These are phyloP conservation scores for Spirogloea muscicola DNA, from an alignment of 139 green algal species.

Conservation along the genomic window DNA sequence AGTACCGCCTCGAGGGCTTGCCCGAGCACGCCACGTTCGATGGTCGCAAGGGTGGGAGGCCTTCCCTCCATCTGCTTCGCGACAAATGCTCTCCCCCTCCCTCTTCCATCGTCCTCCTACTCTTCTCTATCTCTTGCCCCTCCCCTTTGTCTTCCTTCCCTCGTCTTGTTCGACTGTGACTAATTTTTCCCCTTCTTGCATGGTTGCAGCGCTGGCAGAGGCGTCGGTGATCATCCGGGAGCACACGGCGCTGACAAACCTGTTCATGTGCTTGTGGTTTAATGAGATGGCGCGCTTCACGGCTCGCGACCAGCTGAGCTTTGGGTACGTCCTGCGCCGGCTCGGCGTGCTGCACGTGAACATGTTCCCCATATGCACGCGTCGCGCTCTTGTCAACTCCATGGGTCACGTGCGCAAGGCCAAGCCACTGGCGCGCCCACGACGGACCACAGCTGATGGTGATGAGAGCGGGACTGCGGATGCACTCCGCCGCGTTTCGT, in stretches of 20 bases:
- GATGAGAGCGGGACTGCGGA: too few relatives aligned
- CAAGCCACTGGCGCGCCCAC: too few relatives aligned
- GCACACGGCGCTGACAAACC: constrained; percentile 41
- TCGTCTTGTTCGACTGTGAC: too few relatives aligned
- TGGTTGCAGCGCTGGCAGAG: constrained; percentile 34
- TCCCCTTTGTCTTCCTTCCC: too few relatives aligned
- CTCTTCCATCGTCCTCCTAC: too few relatives aligned
- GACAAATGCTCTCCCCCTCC: too few relatives aligned
- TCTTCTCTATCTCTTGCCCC: too few relatives aligned
- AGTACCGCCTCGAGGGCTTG: constrained; percentile 29
- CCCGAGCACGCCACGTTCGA: constrained; percentile 29
- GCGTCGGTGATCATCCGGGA: constrained; percentile 39
- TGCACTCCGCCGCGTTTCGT: too few relatives aligned
- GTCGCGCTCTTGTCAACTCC: constrained; percentile 26
- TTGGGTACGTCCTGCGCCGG: constrained; percentile 35
- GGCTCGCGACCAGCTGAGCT: constrained; percentile 40
- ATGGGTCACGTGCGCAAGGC: constrained; percentile 40
- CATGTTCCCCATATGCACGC: constrained; percentile 44
- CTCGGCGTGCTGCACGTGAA: constrained; percentile 25
- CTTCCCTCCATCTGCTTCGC: too few relatives aligned
- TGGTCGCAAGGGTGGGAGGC: constrained; percentile 13
- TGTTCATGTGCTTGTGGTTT: constrained; percentile 50
- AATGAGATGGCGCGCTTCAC: constrained; percentile 43
- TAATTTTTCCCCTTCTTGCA: too few relatives aligned
- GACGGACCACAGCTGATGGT: too few relatives aligned